Base-by-base conservation (phyloP, 1,139 yeast genomes). In the Saccharomyces pastorianus region DNA sequence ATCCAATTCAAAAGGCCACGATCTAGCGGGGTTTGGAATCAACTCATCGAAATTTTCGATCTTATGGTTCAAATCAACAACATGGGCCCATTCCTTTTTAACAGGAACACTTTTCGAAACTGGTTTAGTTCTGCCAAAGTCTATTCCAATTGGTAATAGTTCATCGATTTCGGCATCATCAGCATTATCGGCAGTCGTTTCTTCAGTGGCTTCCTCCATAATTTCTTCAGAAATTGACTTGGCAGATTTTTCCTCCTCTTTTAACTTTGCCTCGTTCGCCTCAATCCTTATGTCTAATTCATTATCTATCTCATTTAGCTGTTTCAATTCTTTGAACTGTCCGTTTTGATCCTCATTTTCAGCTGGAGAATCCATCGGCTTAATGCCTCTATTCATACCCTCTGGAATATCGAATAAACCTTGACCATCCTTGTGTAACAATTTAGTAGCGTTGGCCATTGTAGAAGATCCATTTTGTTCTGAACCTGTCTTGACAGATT, bases 1-100 rank as follows among this genome's bases (percentile, higher is more conserved):
- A 74, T 93, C 99, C 56, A 93, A 77, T 61, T 87, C 91, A 65
- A 93, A 93, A 0, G 99, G 98, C 85, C 93, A 95, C 44, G 80
- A 83, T 53, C 96, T 78, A 1, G 99, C 99, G 76, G 91, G 91
- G 58, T 88, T 84, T 1, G 99, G 99, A 8, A 93, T 91, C 55
- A 93, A 75, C 61, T 90, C 96, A 20, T 80, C 76, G 65, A 93
- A 95, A 68, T 95, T 90, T 42, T 85, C 88, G 56, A 93, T 80
- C 56, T 79, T 82, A 64, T 89, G 96, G 64, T 88, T 83, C 52
- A 93, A 74, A 64, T 93, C 96, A 20, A 93, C 96, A 50, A 88
- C 82, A 71, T 93, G 99, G 0, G 99, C 99, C 98, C 98, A 93
- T 55, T 84, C 82, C 58, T 80, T 82, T 57, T 80, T 81, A 48